Conservation (phyloP, 345 rosid genomes). For the Salix caprea region DNA sequence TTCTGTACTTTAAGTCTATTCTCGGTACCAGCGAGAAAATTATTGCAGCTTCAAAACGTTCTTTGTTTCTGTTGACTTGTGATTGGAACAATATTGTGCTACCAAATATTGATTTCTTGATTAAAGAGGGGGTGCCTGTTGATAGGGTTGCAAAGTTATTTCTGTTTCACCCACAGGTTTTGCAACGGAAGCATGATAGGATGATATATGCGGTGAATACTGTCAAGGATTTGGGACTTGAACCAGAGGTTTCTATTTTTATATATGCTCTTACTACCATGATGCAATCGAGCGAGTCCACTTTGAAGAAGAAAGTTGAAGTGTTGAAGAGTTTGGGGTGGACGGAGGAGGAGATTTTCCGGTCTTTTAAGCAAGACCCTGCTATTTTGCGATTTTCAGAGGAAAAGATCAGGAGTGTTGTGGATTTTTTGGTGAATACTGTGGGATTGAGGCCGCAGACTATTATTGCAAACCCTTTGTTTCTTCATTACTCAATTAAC, state of each 20-base stretch:
- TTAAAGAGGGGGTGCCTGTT: constrained; percentile 16
- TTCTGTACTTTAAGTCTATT: constrained; percentile 7
- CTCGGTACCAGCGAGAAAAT: constrained; percentile 11
- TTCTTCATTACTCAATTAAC: constrained; percentile 14
- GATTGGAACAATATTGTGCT: constrained; percentile 2
- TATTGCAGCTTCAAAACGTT: constrained; percentile 11
- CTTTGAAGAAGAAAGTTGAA: constrained; percentile 22
- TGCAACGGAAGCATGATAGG: constrained; percentile 2
- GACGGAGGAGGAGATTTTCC: constrained; percentile 23
- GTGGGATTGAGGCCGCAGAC: not conserved
- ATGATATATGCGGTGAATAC: constrained; percentile 3
- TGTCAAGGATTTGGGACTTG: constrained; percentile 19
- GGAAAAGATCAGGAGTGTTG: constrained; percentile 9
- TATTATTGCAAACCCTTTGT: constrained; percentile 9
- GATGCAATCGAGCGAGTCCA: not conserved
- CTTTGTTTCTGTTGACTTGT: constrained; percentile 4
- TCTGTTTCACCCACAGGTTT: not conserved
- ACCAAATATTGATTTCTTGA: constrained; percentile 18
- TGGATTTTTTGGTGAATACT: constrained; percentile 22
- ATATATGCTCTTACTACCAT: constrained; percentile 13
- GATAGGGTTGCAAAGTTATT: not conserved
- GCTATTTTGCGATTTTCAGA: constrained; percentile 5
- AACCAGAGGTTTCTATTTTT: constrained; percentile 15
- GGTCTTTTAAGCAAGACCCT: constrained; percentile 13
- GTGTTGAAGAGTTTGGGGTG: constrained; percentile 29